These are phyloP conservation scores for Coemansia aciculifera DNA, from an alignment of 192 early-diverging fungal genomes.

Conservation along the genomic window DNA sequence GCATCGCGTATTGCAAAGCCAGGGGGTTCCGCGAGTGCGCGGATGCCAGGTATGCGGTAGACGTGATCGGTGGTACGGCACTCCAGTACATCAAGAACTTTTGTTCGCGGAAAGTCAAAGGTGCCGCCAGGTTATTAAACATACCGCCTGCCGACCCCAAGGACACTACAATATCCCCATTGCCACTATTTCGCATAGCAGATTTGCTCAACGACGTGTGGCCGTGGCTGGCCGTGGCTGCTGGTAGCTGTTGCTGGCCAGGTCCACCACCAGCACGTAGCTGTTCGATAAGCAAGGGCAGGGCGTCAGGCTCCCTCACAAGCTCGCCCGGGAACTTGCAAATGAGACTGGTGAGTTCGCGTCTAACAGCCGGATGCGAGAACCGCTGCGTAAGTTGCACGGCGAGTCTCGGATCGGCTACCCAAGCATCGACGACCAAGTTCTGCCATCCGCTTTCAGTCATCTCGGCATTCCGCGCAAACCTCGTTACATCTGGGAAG, in stretches of 20 bases:
- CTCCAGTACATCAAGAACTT: constrained; percentile 87
- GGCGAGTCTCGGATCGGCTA: constrained; percentile 76
- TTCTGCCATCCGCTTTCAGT: constrained; percentile 72
- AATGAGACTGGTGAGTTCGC: constrained; percentile 66
- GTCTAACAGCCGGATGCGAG: constrained; percentile 64
- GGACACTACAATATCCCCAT: neutral
- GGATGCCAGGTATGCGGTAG: constrained; percentile 77
- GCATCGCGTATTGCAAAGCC: constrained; percentile 92
- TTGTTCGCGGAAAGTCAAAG: constrained; percentile 49
- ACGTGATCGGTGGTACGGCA: constrained; percentile 86
- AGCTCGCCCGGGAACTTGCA: constrained; percentile 64
- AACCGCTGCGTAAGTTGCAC: constrained; percentile 78
- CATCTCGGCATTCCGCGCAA: constrained; percentile 42
- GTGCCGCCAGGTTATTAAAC: constrained; percentile 24
- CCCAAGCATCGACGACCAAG: constrained; percentile 81
- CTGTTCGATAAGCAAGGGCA: constrained; percentile 73
- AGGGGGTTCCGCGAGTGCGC: constrained; percentile 76
- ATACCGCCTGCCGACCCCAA: constrained; percentile 22
- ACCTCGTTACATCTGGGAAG: constrained; percentile 40
- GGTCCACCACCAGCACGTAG: constrained; percentile 3
- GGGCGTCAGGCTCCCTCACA: constrained; percentile 70
- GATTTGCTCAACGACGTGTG: neutral
- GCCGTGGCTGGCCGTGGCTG: neutral
- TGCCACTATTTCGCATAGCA: neutral
- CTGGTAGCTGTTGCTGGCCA: neutral